phyloP scores from a whole-genome alignment of 768 basidiomycete genomes.

The Podaxis rugospora region DNA sequence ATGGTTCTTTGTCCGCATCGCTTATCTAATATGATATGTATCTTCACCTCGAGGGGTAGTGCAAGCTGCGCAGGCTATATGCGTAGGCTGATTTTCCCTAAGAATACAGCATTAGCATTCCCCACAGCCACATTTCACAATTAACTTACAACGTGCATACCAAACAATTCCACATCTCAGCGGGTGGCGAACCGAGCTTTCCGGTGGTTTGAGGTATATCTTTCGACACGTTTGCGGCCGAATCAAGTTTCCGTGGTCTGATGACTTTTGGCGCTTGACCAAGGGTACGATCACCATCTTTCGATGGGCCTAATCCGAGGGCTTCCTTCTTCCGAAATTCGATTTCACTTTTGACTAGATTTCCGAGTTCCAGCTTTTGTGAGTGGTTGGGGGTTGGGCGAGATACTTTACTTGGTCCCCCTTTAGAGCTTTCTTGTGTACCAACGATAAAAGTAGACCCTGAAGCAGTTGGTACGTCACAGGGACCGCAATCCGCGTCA shows the following conservation, averaged over 20 bases:
- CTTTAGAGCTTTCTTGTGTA: conserved; percentile 13
- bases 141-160: conserved; percentile 61
- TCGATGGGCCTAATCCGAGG: conserved; percentile 34
- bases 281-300: conserved; percentile 22
- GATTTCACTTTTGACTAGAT: conserved; percentile 40
- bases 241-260: background rate
- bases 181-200: background rate
- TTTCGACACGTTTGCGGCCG: conserved; percentile 10
- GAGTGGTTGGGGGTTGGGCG: background rate
- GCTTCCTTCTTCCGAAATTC: conserved; percentile 39
- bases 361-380: conserved; percentile 23
- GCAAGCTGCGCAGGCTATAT: conserved; percentile 63
- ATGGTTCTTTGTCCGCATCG: background rate
- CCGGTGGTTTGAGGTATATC: background rate
- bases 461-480: conserved; percentile 27
- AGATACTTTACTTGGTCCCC: background rate
- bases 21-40: conserved; percentile 12
- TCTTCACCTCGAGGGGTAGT: conserved; percentile 45
- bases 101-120: background rate
- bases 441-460: conserved; percentile 27
- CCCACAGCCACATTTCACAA: background rate
- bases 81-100: conserved; percentile 47
- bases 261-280: conserved; percentile 13
- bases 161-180: conserved; percentile 44
- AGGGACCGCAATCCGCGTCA: conserved; percentile 15